A percentile compares a stretch with the other conserved stretches of the same genome.
Evolutionary conservation across 345 rosid genomes (phyloP).

Genomic region (Populus deltoides): DNA sequence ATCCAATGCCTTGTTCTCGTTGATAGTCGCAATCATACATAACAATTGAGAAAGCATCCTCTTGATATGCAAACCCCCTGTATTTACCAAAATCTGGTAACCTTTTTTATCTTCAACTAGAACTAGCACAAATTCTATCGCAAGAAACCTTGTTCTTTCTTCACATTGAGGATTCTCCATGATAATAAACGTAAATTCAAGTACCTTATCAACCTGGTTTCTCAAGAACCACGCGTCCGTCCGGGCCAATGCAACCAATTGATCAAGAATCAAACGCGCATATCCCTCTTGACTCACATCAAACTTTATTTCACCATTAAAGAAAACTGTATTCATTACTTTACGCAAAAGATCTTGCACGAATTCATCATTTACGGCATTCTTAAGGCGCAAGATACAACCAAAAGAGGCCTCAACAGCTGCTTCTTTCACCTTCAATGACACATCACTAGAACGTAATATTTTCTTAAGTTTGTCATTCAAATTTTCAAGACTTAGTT

Average conservation of each 20-base stretch:
- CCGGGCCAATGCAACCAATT: not conserved
- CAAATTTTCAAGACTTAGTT: not conserved
- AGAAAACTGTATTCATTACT: not conserved
- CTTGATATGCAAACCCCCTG: not conserved
- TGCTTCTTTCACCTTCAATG: not conserved
- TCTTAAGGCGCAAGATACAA: not conserved
- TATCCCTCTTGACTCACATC: not conserved
- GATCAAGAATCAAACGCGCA: not conserved
- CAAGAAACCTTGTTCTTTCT: not conserved
- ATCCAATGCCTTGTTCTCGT: not conserved
- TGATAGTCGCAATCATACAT: not conserved
- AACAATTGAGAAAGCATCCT: not conserved
- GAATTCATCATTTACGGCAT: not conserved
- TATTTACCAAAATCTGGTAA: no score
- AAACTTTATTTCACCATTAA: not conserved
- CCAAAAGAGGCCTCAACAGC: constrained; percentile 1
- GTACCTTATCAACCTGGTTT: not conserved
- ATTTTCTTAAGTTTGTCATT: not conserved
- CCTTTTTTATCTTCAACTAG: not conserved
- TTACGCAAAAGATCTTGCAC: not conserved
- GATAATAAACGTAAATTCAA: not conserved
- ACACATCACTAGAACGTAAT: not conserved
- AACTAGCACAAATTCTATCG: not conserved
- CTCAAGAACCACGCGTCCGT: not conserved
- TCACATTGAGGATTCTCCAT: not conserved